These are phyloP conservation scores for Coniochaeta hoffmannii DNA, from an alignment of 2,329 filamentous ascomycete species.

Conservation along the genomic window DNA sequence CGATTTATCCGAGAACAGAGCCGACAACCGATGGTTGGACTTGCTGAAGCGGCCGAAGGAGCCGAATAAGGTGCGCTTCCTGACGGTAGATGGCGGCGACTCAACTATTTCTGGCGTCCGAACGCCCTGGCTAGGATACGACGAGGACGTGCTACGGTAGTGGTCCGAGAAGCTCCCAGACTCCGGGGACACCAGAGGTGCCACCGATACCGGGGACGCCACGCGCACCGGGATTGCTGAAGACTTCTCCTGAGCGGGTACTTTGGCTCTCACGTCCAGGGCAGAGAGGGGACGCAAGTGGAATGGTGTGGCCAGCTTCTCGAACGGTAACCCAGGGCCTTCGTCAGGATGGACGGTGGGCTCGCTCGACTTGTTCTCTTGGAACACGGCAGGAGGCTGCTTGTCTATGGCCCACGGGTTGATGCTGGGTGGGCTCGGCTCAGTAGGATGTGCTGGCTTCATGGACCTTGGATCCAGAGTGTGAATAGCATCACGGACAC, in stretches of 20 bases:
- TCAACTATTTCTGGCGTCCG: constrained; percentile 8
- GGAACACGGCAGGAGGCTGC: not conserved
- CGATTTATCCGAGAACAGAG: not conserved
- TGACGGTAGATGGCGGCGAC: constrained; percentile 10
- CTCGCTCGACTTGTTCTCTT: not conserved
- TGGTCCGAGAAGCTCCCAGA: not conserved
- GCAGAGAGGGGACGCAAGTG: not conserved
- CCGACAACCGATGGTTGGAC: not conserved
- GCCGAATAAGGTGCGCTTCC: not conserved
- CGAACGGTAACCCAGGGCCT: not conserved
- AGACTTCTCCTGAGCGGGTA: not conserved
- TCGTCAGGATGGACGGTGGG: not conserved
- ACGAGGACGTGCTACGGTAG: constrained; percentile 13
- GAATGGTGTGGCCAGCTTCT: not conserved
- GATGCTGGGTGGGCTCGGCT: not conserved
- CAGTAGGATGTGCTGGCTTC: not conserved
- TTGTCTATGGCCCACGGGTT: not conserved
- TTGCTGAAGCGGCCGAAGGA: not conserved
- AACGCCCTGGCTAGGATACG: constrained; percentile 13
- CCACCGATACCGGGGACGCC: not conserved
- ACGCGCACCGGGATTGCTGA: constrained; percentile 5
- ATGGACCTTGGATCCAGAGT: not conserved
- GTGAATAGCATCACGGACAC: not conserved
- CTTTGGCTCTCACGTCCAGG: not conserved
- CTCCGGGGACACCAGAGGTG: constrained; percentile 2